These are phyloP conservation scores for Aspergillus fumigatus DNA, from an alignment of 2,329 filamentous ascomycete genomes.

Conservation along the genomic window DNA sequence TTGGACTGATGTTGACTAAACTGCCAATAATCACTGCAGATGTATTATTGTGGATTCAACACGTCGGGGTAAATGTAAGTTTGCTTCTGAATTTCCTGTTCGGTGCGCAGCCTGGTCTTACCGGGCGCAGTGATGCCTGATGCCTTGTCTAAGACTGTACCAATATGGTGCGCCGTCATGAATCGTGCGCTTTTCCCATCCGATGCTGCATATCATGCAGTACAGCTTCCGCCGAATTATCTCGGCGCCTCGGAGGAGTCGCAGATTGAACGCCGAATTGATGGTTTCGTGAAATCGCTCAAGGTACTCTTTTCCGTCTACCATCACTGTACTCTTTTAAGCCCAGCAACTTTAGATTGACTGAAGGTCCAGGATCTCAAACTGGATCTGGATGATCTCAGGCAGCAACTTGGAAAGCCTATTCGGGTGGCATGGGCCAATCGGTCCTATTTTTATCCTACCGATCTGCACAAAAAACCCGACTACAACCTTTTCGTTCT, in stretches of 20 bases:
- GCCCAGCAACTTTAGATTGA: constrained; percentile 3
- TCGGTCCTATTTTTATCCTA: constrained; percentile 54
- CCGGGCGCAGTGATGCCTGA: constrained; percentile 71
- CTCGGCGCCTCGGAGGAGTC: constrained; percentile 71
- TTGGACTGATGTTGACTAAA: constrained; percentile 8
- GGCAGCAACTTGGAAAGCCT: constrained; percentile 61
- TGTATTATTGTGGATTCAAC: constrained; percentile 88
- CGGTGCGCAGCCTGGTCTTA: constrained; percentile 15
- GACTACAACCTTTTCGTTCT: constrained; percentile 71
- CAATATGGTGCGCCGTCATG: constrained; percentile 86
- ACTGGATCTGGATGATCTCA: constrained; percentile 54
- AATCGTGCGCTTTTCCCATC: constrained; percentile 73
- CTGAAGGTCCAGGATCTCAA: constrained; percentile 51
- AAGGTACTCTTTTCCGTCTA: constrained; percentile 28
- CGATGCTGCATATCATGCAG: constrained; percentile 42
- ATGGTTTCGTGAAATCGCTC: constrained; percentile 50
- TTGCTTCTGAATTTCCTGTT: background rate
- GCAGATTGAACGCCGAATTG: constrained; percentile 66
- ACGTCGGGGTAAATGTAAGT: constrained; percentile 74
- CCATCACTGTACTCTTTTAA: background rate
- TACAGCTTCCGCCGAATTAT: constrained; percentile 68
- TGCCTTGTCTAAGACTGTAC: constrained; percentile 86
- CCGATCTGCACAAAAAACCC: constrained; percentile 42
- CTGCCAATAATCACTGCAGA: constrained; percentile 19
- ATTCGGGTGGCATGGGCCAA: constrained; percentile 78